Evolutionary conservation across 495 filamentous ascomycete species (phyloP), one percentile per base, ranked within the genome.

Genomic region (Penicillium atrosanguineum): DNA sequence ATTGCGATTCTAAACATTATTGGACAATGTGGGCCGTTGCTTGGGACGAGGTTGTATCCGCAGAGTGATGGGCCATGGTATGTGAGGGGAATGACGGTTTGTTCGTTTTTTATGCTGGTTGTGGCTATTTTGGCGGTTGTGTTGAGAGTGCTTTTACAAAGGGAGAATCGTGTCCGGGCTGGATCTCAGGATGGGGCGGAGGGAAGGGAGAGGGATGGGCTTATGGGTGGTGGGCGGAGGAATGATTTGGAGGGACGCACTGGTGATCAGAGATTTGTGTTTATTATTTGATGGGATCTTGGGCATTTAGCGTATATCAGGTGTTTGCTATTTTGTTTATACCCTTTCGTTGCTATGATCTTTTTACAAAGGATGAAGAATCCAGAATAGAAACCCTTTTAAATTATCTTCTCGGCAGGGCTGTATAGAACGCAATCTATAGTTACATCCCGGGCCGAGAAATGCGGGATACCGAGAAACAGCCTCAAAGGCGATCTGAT

Each of bases 31-130:
- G 84, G 84, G 0, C 84, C 84, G 3, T 63, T 87, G 12, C 61
- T 87, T 0, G 84, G 84, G 0, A 84, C 82, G 16, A 69, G 82
- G 45, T 57, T 87, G 19, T 87, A 85, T 56, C 84, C 84, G 0
- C 67, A 73, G 26, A 66, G 54, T 8, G 81, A 86, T 44, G 70
- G 71, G 25, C 84, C 84, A 29, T 83, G 74, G 66, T 87, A 83
- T 65, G 70, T 84, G 6, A 72, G 62, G 26, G 84, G 84, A 1
- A 84, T 83, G 81, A 62, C 69, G 12, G 67, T 73, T 8, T 87
- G 84, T 59, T 78, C 82, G 0, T 74, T 69, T 15, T 83, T 82
- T 48, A 87, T 87, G 83, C 56, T 67, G 39, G 7, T 72, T 18
- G 78, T 81, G 14, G 73, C 71, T 3, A 19, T 76, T 0, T 52